These are phyloP conservation scores for Oehlia diaphana DNA, from an alignment of 192 early-diverging fungal genomes.

Conservation along the genomic window DNA sequence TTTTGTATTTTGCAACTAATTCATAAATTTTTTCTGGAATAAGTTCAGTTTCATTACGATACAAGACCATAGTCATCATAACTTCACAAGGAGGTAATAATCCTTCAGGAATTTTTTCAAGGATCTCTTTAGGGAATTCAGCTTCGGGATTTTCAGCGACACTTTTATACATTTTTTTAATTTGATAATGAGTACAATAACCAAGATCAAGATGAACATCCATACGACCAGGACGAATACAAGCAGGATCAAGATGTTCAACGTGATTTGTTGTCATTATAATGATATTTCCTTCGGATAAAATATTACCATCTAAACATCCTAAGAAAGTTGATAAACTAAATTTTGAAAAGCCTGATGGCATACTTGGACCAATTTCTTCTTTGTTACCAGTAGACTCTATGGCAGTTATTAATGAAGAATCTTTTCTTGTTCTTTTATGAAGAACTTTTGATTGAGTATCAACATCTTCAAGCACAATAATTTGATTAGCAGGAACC, in stretches of 20 bases:
- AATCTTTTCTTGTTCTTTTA: conserved; percentile 9
- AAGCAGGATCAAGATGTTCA: conserved; percentile 61
- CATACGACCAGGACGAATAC: conserved; percentile 59
- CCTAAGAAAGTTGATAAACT: conserved; percentile 54
- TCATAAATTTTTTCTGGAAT: conserved; percentile 34
- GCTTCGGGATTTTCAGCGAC: conserved; percentile 25
- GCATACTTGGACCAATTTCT: too few species aligned
- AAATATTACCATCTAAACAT: conserved; percentile 61
- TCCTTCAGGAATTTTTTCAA: neutral
- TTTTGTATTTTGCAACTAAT: conserved; percentile 7
- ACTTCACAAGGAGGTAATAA: neutral
- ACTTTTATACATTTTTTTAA: conserved; percentile 49
- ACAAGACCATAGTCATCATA: conserved; percentile 47
- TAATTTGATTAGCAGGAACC: conserved; percentile 43
- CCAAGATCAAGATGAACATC: conserved; percentile 62
- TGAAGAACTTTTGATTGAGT: conserved; percentile 52
- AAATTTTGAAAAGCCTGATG: conserved; percentile 17
- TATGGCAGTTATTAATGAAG: neutral
- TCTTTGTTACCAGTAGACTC: neutral
- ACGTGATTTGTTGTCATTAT: conserved; percentile 70
- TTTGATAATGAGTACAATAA: conserved; percentile 63
- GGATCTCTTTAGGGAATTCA: neutral
- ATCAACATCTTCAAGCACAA: conserved; percentile 63
- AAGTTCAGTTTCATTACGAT: conserved; percentile 32
- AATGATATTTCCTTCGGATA: conserved; percentile 55